A percentile compares a stretch with the other conserved stretches of the same genome.
phyloP scores from a whole-genome alignment of 176 grass and related monocot species.

The Cenchrus fungigraminus region DNA sequence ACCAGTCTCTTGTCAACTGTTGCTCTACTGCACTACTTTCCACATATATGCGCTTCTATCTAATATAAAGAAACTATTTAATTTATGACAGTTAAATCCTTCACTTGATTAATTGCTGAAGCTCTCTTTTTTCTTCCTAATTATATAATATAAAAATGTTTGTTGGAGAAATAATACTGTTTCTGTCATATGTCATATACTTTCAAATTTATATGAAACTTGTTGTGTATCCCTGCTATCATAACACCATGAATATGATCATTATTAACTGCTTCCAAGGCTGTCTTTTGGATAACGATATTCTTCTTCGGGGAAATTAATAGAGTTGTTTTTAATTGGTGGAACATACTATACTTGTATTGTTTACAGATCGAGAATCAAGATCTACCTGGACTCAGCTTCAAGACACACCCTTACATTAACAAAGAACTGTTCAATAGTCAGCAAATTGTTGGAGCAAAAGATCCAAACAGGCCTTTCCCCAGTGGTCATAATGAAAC shows the following conservation, averaged over 20 bases:
- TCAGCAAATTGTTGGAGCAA: slow-evolving; percentile 71
- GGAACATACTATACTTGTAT: slow-evolving; percentile 6
- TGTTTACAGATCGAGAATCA: slow-evolving; percentile 74
- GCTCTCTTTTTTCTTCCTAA: background rate
- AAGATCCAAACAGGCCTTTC: slow-evolving; percentile 86
- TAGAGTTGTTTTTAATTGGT: slow-evolving; percentile 15
- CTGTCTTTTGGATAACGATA: background rate
- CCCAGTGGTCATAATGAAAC: slow-evolving; percentile 88
- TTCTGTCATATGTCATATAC: background rate
- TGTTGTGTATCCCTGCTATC: slow-evolving; percentile 5
- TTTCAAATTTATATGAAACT: slow-evolving; percentile 14
- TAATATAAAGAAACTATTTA: no score
- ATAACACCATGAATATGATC: slow-evolving; percentile 14
- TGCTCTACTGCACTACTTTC: no score
- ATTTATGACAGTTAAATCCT: no score
- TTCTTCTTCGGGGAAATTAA: background rate
- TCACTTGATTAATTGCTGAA: background rate
- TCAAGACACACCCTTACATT: slow-evolving; percentile 88
- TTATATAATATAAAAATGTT: background rate
- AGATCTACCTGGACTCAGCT: slow-evolving; percentile 78
- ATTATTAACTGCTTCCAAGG: background rate
- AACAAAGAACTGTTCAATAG: slow-evolving; percentile 82
- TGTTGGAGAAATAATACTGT: background rate
- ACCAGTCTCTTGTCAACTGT: no score
- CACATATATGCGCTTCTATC: no score